Evolutionary conservation across 1,284 basidiomycete species (phyloP).

Genomic region (Ganoderma multipileum): DNA sequence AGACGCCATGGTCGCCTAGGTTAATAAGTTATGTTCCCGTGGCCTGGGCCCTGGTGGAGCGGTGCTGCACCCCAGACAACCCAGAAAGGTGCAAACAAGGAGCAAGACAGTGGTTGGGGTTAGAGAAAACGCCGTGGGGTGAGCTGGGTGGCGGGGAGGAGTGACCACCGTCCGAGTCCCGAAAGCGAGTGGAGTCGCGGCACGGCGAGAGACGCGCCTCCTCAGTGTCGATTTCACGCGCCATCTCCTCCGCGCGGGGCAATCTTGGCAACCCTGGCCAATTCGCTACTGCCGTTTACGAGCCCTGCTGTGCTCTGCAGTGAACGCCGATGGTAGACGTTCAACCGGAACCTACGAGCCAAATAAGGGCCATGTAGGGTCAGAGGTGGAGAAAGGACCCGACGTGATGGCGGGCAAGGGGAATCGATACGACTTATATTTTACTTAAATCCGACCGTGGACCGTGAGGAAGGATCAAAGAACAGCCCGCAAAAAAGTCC

Average conservation of each 20-base stretch:
- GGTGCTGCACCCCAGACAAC: background rate
- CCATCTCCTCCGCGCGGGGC: background rate
- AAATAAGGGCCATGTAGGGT: background rate
- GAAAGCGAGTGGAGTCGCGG: background rate
- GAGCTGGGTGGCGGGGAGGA: background rate
- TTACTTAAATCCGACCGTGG: conserved; percentile 4
- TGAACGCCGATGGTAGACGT: background rate
- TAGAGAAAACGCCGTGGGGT: background rate
- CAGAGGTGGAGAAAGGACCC: background rate
- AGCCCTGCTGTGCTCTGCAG: too few species aligned
- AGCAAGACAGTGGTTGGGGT: conserved; percentile 6
- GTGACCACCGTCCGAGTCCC: background rate
- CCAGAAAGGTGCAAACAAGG: background rate
- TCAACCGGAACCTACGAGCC: background rate
- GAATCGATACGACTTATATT: background rate
- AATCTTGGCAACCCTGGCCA: background rate
- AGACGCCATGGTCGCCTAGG: conserved; percentile 22
- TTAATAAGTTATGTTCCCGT: conserved; percentile 2
- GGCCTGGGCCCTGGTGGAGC: conserved; percentile 3
- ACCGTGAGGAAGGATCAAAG: background rate
- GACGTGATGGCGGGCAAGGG: too few species aligned
- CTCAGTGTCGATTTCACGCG: background rate
- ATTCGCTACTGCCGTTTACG: background rate
- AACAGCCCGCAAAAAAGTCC: background rate
- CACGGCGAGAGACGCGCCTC: background rate